These are phyloP conservation scores for Pyricularia grisea DNA, from an alignment of 2,329 filamentous ascomycete species.

Conservation along the genomic window DNA sequence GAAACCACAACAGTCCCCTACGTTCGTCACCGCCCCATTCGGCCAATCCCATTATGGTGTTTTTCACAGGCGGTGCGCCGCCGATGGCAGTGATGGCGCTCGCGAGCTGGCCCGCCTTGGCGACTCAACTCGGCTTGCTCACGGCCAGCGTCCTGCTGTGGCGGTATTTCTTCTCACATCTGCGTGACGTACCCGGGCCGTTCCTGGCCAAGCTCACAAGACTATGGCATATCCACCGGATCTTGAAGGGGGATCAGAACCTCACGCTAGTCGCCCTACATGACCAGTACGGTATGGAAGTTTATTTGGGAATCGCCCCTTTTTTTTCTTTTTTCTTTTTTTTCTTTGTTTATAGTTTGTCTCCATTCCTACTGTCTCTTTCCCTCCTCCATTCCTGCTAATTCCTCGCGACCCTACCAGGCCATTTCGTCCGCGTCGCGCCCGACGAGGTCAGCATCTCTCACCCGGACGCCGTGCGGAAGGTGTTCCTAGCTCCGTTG, in stretches of 20 bases:
- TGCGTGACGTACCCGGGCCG: slow-evolving; percentile 28
- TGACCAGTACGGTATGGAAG: slow-evolving; percentile 11
- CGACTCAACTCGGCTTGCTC: not conserved
- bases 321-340: too few relatives aligned
- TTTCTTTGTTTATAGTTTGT: too few relatives aligned
- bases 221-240: slow-evolving; percentile 26
- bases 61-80: not conserved
- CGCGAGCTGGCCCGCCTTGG: not conserved
- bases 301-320: too few relatives aligned
- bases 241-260: slow-evolving; percentile 27
- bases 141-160: not conserved
- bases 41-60: not conserved
- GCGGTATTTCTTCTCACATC: slow-evolving; percentile 22
- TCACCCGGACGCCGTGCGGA: too few relatives aligned
- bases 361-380: too few relatives aligned
- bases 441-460: too few relatives aligned
- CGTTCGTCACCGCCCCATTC: too few relatives aligned
- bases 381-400: too few relatives aligned
- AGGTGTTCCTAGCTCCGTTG: too few relatives aligned
- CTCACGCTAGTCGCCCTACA: slow-evolving; percentile 23
- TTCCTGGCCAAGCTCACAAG: slow-evolving; percentile 26
- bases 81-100: not conserved
- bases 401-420: too few relatives aligned
- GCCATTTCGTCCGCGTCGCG: too few relatives aligned
- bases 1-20: not conserved